Evolutionary conservation across 2,329 filamentous ascomycete genomes (phyloP), one percentile per base, ranked within the genome.

Genomic region (Trichoderma harzianum): DNA sequence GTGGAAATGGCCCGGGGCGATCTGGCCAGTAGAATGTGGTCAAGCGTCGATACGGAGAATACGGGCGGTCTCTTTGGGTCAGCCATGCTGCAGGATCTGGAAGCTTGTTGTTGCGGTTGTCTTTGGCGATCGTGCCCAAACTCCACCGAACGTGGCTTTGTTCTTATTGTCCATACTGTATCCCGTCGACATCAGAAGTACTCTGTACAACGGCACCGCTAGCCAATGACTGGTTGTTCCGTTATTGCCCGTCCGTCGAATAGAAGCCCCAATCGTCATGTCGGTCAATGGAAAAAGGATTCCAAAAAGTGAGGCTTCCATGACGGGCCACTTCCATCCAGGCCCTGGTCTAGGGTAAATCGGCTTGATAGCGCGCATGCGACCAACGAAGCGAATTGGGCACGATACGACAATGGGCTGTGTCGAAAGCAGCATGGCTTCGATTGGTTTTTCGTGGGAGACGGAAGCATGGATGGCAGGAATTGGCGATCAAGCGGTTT

Each of bases 311-410:
- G 65, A 68, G 65, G 65, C 55, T 68, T 68, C 28, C 11, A 12
- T 34, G 55, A 60, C 30, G 18, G 55, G 24, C 26, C 53, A 60
- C 39, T 18, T 16, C 21, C 7, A 8, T 69, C 57, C n/a, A 53
- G 57, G 39, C 66, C 66, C 55, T 61, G 66, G 36, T 62, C 66
- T 51, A 69, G 66, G 66, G 57, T 69, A 69, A 62, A 14, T 47
- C 66, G 66, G 66, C 66, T 69, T 21, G 26, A 69, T 69, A 39
- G 57, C 39, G 66, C 39, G 66, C 57, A 69, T 60, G 39, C 24
- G 28, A n/a, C 28, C 32, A 51, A 26, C 34, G 24, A 32, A 30
- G 65, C 34, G 14, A 36, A 18, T 60, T 47, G 30, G n/a, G 60
- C 21, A 24, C n/a, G 34, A 16, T 24, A 21, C n/a, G 58, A 63